phyloP scores from a whole-genome alignment of 176 grass and related monocot species.

The Cenchrus purpureus region DNA sequence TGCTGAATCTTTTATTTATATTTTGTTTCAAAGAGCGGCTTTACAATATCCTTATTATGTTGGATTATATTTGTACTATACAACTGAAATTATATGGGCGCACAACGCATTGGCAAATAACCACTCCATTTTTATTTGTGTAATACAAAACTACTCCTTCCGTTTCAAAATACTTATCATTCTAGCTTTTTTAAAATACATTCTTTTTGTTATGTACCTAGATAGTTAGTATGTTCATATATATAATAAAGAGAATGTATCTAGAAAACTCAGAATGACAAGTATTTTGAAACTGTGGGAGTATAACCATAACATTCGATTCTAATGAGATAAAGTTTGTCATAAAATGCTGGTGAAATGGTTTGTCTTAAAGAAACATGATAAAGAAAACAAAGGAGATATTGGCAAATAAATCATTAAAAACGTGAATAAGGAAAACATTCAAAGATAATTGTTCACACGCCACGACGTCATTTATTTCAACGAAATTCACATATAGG shows the following conservation, averaged over 20 bases:
- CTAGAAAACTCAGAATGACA: too few relatives aligned
- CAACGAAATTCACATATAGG: background rate
- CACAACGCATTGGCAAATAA: too few relatives aligned
- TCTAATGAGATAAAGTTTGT: too few relatives aligned
- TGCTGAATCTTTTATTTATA: background rate
- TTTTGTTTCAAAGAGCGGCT: background rate
- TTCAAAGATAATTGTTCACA: background rate
- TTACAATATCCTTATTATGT: background rate
- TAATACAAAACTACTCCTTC: background rate
- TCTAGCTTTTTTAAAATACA: too few relatives aligned
- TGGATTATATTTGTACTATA: background rate
- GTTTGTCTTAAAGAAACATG: background rate
- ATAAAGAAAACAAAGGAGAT: background rate
- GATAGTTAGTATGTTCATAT: too few relatives aligned
- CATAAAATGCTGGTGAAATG: background rate
- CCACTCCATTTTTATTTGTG: background rate
- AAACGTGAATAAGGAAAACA: background rate
- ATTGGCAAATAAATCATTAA: background rate
- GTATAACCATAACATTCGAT: too few relatives aligned
- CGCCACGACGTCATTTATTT: background rate
- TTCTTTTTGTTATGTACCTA: too few relatives aligned
- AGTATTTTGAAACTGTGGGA: too few relatives aligned
- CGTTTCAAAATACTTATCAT: too few relatives aligned
- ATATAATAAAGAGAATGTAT: too few relatives aligned
- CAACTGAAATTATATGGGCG: too few relatives aligned